Evolutionary conservation across 306 rosid species (phyloP).

Genomic region (Elaeagnus macrophylla): DNA sequence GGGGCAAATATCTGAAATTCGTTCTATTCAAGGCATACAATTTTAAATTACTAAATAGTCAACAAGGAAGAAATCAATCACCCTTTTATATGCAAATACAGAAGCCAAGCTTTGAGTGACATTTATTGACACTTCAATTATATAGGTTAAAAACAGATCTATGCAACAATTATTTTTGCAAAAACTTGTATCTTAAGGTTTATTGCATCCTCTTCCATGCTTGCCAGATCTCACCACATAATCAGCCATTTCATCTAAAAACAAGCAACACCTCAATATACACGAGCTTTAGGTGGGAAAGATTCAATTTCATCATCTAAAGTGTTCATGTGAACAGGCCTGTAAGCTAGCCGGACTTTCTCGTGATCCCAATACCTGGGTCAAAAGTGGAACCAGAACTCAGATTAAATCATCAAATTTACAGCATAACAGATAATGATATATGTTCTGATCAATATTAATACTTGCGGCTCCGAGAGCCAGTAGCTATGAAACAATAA

Average conservation of each 20-base stretch:
- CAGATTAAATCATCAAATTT: constrained; percentile 5
- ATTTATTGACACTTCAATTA: constrained; percentile 23
- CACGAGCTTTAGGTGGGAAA: constrained; percentile 97
- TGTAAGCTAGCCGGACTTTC: constrained; percentile 71
- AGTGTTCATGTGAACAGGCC: constrained; percentile 92
- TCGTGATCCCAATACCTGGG: constrained; percentile 82
- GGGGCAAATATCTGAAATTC: neutral
- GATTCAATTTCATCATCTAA: constrained; percentile 79
- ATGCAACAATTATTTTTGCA: constrained; percentile 30
- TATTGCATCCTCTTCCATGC: constrained; percentile 18
- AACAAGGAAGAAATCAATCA: constrained; percentile 13
- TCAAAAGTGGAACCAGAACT: constrained; percentile 8
- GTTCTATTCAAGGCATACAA: constrained; percentile 1
- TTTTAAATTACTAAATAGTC: constrained; percentile 2
- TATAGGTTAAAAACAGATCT: constrained; percentile 21
- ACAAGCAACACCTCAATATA: constrained; percentile 38
- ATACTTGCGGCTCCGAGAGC: too few relatives aligned
- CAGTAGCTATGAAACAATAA: too few relatives aligned
- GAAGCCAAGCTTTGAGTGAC: constrained; percentile 17
- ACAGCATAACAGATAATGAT: too few relatives aligned
- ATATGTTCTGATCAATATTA: too few relatives aligned
- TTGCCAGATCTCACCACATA: constrained; percentile 8
- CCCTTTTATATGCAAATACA: constrained; percentile 27
- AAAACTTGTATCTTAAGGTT: constrained; percentile 25
- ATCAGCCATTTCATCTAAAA: constrained; percentile 7